Percentiles rank a stretch among this genome's conserved stretches.
phyloP scores from a whole-genome alignment of 139 green algal genomes.

The Coelastrella sp. region DNA sequence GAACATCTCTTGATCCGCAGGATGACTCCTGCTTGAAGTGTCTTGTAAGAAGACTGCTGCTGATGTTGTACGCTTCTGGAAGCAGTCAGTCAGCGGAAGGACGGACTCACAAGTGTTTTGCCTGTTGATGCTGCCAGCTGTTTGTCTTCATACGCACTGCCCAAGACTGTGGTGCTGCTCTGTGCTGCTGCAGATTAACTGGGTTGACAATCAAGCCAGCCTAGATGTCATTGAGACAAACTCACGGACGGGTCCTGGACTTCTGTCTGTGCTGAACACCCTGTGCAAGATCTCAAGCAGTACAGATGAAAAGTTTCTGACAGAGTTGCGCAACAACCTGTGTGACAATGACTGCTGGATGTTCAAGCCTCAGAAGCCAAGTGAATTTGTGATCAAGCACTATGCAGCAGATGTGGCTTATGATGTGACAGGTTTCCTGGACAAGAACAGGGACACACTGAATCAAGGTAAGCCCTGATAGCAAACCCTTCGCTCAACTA shows the following conservation, averaged over 20 bases:
- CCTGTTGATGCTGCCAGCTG: too few relatives aligned
- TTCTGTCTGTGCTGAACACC: slow-evolving; percentile 95
- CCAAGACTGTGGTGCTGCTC: too few relatives aligned
- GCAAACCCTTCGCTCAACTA: too few relatives aligned
- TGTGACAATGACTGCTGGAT: slow-evolving; percentile 63
- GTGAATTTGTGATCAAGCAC: slow-evolving; percentile 80
- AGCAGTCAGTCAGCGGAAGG: too few relatives aligned
- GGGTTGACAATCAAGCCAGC: slow-evolving; percentile 98
- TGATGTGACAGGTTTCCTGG: slow-evolving; percentile 72
- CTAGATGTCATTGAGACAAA: slow-evolving; percentile 91
- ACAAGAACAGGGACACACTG: slow-evolving; percentile 89
- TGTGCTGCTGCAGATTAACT: slow-evolving; percentile 78
- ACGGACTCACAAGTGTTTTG: too few relatives aligned
- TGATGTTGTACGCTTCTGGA: too few relatives aligned
- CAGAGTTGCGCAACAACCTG: slow-evolving; percentile 49
- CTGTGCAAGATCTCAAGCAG: slow-evolving; percentile 85
- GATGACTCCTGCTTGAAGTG: too few relatives aligned
- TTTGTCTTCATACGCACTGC: too few relatives aligned
- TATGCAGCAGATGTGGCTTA: slow-evolving; percentile 84
- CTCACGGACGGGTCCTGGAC: slow-evolving; percentile 74
- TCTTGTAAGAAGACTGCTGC: too few relatives aligned
- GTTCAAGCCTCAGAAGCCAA: slow-evolving; percentile 52
- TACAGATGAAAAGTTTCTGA: slow-evolving; percentile 74
- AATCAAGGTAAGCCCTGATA: slow-evolving; percentile 53
- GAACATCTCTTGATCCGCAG: too few relatives aligned